Evolutionary conservation across 1,139 yeast species (phyloP), one percentile per base, ranked within the genome.

Genomic region (Debaryomyces fabryi): DNA sequence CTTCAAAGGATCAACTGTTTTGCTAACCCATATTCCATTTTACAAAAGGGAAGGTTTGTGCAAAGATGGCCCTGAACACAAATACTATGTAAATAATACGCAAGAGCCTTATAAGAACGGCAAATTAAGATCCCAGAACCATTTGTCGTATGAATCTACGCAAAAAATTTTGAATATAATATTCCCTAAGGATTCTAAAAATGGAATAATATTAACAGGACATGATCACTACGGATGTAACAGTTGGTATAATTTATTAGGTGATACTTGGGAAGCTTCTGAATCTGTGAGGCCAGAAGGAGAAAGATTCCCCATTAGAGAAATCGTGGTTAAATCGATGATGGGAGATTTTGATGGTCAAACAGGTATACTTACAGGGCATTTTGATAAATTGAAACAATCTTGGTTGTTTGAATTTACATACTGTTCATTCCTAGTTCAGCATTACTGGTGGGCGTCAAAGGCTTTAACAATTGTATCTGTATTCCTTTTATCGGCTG

Each of bases 211-310:
- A 4, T 72, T 93, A 42, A 89, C 97, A 0, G 99, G 99, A 0
- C 99, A 93, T 67, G 99, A 93, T 62, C 99, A 93, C 62, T 92
- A 86, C 58, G 99, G 99, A 1, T 95, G 99, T 64, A 86, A 85
- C 58, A 81, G 80, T 43, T 76, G 78, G 69, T 88, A 85, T 63
- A 78, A 70, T 53, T 67, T 72, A 44, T 58, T 61, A 10, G 60
- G 66, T n/a, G 69, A 68, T 18, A 67, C 67, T 44, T 87, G 93
- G 92, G 75, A 65, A 4, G 88, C 92, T 0, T 74, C 85, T 2
- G 78, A 75, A 50, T 63, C 66, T 13, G 59, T 63, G 23, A 42
- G 53, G 6, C 52, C 53, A 8, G 33, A 63, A 2, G 29, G 35
- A 8, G 62, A 63, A 16, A 65, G 69, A 23, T 62, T 67, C 20